These are phyloP conservation scores for Vanilla planifolia DNA, from an alignment of 106 monocot species.

Conservation along the genomic window DNA sequence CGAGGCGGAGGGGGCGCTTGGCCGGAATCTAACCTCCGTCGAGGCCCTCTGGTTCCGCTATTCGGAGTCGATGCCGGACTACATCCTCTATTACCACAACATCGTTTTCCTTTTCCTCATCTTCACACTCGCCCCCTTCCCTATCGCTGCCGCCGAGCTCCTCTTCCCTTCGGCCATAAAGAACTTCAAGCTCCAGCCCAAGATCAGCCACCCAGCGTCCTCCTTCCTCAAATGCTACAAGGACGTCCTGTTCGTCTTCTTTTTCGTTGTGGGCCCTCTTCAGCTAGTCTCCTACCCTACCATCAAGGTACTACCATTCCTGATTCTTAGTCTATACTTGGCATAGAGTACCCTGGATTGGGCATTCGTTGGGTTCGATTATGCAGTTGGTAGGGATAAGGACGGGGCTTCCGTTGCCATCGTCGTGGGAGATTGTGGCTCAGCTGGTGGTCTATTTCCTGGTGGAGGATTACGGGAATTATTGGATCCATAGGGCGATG, in stretches of 20 bases:
- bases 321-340: neutral
- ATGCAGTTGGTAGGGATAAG: slow-evolving; percentile 73
- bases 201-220: slow-evolving; percentile 29
- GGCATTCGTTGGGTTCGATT: neutral
- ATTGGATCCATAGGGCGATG: slow-evolving; percentile 82
- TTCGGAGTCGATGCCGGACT: slow-evolving; percentile 61
- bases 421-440: slow-evolving; percentile 48
- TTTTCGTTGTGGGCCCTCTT: slow-evolving; percentile 67
- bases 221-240: slow-evolving; percentile 64
- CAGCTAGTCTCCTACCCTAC: slow-evolving; percentile 75
- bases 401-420: slow-evolving; percentile 67
- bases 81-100: slow-evolving; percentile 71
- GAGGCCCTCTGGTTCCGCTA: slow-evolving; percentile 80
- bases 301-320: slow-evolving; percentile 50
- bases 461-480: slow-evolving; percentile 85
- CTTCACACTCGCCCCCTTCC: slow-evolving; percentile 77
- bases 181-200: slow-evolving; percentile 88
- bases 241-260: slow-evolving; percentile 53
- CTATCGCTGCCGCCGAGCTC: slow-evolving; percentile 73
- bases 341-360: too few species aligned
- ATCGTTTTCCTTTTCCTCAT: slow-evolving; percentile 62
- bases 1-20: slow-evolving; percentile 68
- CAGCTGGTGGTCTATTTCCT: slow-evolving; percentile 77
- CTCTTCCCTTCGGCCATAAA: slow-evolving; percentile 16
- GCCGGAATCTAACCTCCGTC: slow-evolving; percentile 46